Conservation (phyloP, 169 alveolate species). For the Cryptosporidium meleagridis region DNA sequence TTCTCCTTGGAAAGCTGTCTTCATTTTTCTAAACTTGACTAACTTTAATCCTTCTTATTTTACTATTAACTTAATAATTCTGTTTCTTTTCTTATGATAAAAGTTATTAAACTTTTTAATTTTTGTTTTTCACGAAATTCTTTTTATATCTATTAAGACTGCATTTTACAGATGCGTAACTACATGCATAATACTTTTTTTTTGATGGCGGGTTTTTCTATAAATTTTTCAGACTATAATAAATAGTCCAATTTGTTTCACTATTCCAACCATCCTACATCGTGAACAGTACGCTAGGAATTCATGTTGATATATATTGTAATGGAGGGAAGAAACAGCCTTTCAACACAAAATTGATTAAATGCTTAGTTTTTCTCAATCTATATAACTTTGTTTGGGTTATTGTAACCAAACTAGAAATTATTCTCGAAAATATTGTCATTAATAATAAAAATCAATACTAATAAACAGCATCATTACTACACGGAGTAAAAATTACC, state of each 20-base stretch:
- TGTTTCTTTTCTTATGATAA: not conserved
- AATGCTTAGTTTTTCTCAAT: no score
- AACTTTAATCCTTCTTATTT: not conserved
- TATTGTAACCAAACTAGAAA: not conserved
- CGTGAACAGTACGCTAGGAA: not conserved
- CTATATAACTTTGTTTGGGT: no score
- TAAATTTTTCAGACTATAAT: conserved; percentile 5
- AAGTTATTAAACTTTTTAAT: not conserved
- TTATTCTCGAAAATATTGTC: not conserved
- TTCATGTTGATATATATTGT: no score
- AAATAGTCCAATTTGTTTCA: not conserved
- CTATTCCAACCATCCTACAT: no score
- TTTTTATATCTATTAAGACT: not conserved
- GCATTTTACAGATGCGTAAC: conserved; percentile 19
- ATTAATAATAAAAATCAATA: not conserved
- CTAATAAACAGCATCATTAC: no score
- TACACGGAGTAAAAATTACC: no score
- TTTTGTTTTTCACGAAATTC: not conserved
- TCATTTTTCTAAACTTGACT: conserved; percentile 11
- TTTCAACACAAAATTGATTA: no score
- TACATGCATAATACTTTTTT: conserved; percentile 16
- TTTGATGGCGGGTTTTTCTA: conserved; percentile 2
- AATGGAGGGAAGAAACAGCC: not conserved
- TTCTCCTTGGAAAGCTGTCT: conserved; percentile 62
- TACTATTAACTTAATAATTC: not conserved